Base-by-base conservation (phyloP, 306 rosid species). In the Gynostemma pentaphyllum region DNA sequence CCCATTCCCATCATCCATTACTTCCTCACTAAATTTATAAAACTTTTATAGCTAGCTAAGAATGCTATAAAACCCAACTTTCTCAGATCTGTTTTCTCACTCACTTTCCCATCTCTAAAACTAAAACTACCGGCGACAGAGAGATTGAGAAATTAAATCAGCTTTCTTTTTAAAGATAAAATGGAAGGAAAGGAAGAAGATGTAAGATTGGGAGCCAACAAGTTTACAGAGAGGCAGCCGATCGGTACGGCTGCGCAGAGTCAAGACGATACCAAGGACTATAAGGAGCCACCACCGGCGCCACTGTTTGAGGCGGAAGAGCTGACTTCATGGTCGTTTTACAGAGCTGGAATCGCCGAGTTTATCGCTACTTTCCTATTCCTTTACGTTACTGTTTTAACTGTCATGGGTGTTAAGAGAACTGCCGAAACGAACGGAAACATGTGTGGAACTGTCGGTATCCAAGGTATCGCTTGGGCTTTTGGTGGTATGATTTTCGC, bases 401-500 rank as follows among this genome's bases (percentile, higher is more conserved):
- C 86, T 5, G 86, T 81, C 26, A 81, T 81, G 86, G 86, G 86
- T 1, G 83, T 78, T 1, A 23, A 15, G 1, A 28, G 70, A 9
- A 10, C 62, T 5, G 51, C 16, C 0, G 22, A 37, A 5, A 16
- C 14, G 23, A 72, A 44, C 26, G 51, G 4, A 0, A 45, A 0
- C 32, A 85, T 54, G 80, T 90, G 97, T 42, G 0, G 49, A 0
- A 55, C 88, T 0, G 97, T 90, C 22, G 97, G 86, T 16, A 75
- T 81, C 42, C 86, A 81, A 42, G 86, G 86, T 3, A 81, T 81
- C 64, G 86, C 86, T 52, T 90, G 95, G 97, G 84, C 97, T 22
- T 90, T 90, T 28, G 97, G 97, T 13, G 97, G 97, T 37, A 87
- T 85, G 94, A 90, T 90, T 77, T 90, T 90, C 52, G 88, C 95